These are phyloP conservation scores for Moesziomyces sp. DNA, from an alignment of 1,284 basidiomycete genomes.

Conservation along the genomic window DNA sequence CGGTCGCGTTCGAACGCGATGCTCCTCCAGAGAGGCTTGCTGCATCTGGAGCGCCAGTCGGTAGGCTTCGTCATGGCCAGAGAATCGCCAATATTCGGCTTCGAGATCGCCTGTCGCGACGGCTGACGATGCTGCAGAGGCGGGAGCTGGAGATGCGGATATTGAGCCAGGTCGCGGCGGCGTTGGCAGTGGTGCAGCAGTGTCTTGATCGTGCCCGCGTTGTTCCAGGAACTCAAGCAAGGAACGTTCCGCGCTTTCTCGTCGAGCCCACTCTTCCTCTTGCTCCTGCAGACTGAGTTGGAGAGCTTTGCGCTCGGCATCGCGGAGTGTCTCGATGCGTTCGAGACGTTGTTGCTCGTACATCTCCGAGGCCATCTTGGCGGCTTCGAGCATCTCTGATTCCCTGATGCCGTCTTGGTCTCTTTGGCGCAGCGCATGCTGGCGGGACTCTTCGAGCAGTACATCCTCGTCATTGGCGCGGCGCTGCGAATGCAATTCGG, in stretches of 20 bases:
- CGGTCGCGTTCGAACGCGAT: neutral
- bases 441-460: constrained; percentile 41
- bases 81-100: constrained; percentile 43
- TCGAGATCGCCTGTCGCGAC: constrained; percentile 9
- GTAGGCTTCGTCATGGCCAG: constrained; percentile 45
- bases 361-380: constrained; percentile 23
- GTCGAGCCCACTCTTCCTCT: constrained; percentile 46
- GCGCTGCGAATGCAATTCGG: constrained; percentile 18
- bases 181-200: neutral
- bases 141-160: neutral
- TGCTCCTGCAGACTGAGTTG: constrained; percentile 43
- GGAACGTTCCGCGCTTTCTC: constrained; percentile 41
- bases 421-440: constrained; percentile 28
- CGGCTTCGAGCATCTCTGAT: constrained; percentile 27
- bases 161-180: neutral
- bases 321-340: constrained; percentile 17
- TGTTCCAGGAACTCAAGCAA: constrained; percentile 35
- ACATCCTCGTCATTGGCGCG: constrained; percentile 17
- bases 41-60: constrained; percentile 40
- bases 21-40: constrained; percentile 12
- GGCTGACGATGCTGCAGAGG: neutral
- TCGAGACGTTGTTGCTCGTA: constrained; percentile 18
- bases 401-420: constrained; percentile 24
- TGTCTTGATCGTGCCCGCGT: neutral
- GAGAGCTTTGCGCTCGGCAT: constrained; percentile 39